Base-by-base conservation (phyloP, 192 early-diverging fungal species). In the Geosiphon pyriformis region DNA sequence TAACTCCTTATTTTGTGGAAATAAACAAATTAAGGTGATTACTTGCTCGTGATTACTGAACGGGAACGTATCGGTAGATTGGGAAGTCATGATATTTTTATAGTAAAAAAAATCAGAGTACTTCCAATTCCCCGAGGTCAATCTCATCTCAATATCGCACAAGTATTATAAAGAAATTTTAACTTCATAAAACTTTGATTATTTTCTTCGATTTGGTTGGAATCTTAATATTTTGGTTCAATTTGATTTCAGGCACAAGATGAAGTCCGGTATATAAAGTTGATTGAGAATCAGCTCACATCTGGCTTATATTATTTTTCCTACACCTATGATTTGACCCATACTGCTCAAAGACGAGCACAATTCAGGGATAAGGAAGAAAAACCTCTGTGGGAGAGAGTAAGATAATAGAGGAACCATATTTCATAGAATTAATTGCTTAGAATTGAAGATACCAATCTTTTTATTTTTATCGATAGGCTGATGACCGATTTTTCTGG, bases 401-500 rank as follows among this genome's bases (percentile, higher is more conserved):
- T 90, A 80, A 66, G 50, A 27, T 46, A n/a, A n/a, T 57, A 25
- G 4, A 26, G 8, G 50, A 35, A 20, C 55, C 4, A 34, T 55
- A 25, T 22, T 35, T 10, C n/a, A n/a, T n/a, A n/a, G n/a, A n/a
- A n/a, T n/a, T n/a, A n/a, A n/a, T n/a, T n/a, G n/a, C n/a, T n/a
- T n/a, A n/a, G n/a, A n/a, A n/a, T n/a, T n/a, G n/a, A n/a, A n/a
- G n/a, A n/a, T n/a, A n/a, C n/a, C n/a, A n/a, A n/a, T n/a, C n/a
- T n/a, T n/a, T n/a, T n/a, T n/a, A n/a, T n/a, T n/a, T n/a, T n/a
- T n/a, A n/a, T n/a, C n/a, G n/a, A n/a, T n/a, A 91, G 81, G 90
- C 93, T 23, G 93, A 95, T 75, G 91, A 94, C 56, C 82, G 93
- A 53, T 99, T 97, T 76, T 97, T 94, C 73, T 99, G 89, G 92